phyloP scores from a whole-genome alignment of 1,284 basidiomycete species.

The Ustilago loliicola region DNA sequence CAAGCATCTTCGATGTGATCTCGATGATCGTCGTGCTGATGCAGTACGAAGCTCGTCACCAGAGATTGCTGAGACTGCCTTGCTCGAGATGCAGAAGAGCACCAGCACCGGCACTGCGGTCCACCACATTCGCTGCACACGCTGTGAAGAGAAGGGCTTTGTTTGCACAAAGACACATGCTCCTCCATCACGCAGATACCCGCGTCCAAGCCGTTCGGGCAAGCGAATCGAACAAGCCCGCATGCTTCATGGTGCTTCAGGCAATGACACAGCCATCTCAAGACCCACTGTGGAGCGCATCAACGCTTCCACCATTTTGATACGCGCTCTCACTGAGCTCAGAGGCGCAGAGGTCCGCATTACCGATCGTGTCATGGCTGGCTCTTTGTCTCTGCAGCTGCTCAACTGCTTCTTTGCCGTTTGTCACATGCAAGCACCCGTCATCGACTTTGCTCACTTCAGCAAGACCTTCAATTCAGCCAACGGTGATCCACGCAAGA shows the following conservation, averaged over 20 bases:
- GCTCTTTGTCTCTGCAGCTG: slow-evolving; percentile 56
- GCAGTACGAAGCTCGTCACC: slow-evolving; percentile 31
- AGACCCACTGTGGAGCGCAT: slow-evolving; percentile 28
- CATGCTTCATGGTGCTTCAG: slow-evolving; percentile 60
- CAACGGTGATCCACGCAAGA: slow-evolving; percentile 61
- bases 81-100: slow-evolving; percentile 41
- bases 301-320: slow-evolving; percentile 44
- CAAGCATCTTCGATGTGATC: slow-evolving; percentile 65
- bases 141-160: slow-evolving; percentile 58
- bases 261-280: slow-evolving; percentile 4
- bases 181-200: slow-evolving; percentile 59
- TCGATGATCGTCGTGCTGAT: slow-evolving; percentile 45
- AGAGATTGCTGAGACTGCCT: slow-evolving; percentile 19
- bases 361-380: slow-evolving; percentile 56
- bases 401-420: slow-evolving; percentile 65
- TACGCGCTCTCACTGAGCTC: slow-evolving; percentile 47
- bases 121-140: slow-evolving; percentile 55
- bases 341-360: slow-evolving; percentile 50
- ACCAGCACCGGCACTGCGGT: slow-evolving; percentile 34
- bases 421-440: slow-evolving; percentile 62
- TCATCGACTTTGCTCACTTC: slow-evolving; percentile 63
- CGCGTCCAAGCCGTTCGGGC: slow-evolving; percentile 65
- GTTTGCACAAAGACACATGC: slow-evolving; percentile 61
- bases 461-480: slow-evolving; percentile 61
- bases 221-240: slow-evolving; percentile 68